Base-by-base conservation (phyloP, 2,329 filamentous ascomycete species). In the Diaporthe ilicicola region DNA sequence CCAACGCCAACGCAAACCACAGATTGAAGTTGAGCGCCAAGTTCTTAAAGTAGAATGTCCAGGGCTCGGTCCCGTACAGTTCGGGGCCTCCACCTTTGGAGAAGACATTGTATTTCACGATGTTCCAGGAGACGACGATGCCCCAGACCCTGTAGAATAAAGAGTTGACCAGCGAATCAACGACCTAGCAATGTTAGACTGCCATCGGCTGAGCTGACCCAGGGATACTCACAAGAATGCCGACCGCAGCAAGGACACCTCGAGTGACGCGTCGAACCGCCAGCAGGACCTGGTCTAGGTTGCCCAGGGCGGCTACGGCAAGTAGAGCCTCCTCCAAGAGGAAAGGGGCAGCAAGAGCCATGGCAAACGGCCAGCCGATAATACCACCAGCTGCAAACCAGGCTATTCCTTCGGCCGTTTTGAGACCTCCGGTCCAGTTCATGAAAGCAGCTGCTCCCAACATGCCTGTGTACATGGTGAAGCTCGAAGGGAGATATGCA, bases 21-120 rank as follows among this genome's bases (percentile, higher is more conserved):
- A 97, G 82, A 79, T 98, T 97, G 86, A 98, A 99, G 83, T 99
- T 99, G 71, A 99, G 86, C 19, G 92, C 84, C 53, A 99, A 84
- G 77, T 99, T 99, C 76, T 93, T 93, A 76, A 97, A 86, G 81
- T 99, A 99, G 79, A 98, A 99, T 67, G 95, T 92, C 96, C 95
- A 98, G 1, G 95, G 94, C 81, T 99, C 96, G 0, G 94, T 97
- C 54, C 96, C 96, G 77, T 98, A 99, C 44, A 99, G 93, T 69
- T 97, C 89, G 0, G 96, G 96, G 0, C 95, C 96, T 39, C 91
- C 93, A 0, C 89, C 88, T 8, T 90, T 90, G 9, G 93, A 93
- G 79, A 99, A 95, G 53, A 99, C 90, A 79, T 99, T 99, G 87
- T 99, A 99, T 74, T 92, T 89, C 77, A 99, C 91, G 77, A 99